These are phyloP conservation scores for Microstegium vimineum DNA, from an alignment of 176 grass and related monocot genomes.

Conservation along the genomic window DNA sequence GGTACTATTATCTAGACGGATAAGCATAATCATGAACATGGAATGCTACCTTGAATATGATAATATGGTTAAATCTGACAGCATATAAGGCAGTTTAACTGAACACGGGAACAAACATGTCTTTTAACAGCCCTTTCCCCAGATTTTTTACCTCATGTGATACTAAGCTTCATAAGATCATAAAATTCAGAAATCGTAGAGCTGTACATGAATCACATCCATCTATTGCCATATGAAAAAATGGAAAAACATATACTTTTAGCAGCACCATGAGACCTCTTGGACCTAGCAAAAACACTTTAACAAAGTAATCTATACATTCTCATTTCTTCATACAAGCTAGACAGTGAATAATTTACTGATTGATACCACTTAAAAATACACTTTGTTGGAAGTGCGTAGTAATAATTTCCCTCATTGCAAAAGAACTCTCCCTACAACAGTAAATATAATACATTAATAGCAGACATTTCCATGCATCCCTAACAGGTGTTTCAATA, in stretches of 20 bases:
- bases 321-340: neutral
- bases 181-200: neutral
- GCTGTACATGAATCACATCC: neutral
- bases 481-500: neutral
- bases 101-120: neutral
- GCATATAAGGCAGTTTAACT: neutral
- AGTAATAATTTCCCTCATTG: neutral
- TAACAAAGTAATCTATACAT: neutral
- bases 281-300: neutral
- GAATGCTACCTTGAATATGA: neutral
- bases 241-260: neutral
- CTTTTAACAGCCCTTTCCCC: neutral
- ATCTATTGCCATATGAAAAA: neutral
- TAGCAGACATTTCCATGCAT: neutral
- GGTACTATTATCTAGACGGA: slow-evolving; percentile 4
- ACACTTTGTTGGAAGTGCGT: neutral
- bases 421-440: slow-evolving; percentile 5
- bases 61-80: slow-evolving; percentile 11
- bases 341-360: slow-evolving; percentile 7
- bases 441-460: neutral
- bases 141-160: neutral
- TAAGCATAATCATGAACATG: neutral
- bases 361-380: neutral
- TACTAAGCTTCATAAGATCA: neutral
- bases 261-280: neutral